Percentiles rank a stretch among this genome's conserved stretches.
phyloP scores from a whole-genome alignment of 257 asterid species.

The Anisodus tanguticus region DNA sequence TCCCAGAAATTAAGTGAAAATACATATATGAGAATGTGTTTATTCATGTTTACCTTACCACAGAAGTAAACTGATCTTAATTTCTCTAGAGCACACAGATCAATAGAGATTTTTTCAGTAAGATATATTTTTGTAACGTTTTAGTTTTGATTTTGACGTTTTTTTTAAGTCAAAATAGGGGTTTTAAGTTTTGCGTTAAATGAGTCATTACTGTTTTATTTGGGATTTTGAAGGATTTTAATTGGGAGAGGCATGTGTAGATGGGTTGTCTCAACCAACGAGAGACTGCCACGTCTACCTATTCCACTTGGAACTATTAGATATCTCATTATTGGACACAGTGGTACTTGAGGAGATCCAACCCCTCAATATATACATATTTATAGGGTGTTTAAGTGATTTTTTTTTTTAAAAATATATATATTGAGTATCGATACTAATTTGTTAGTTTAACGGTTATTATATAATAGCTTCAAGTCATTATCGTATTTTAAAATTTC shows the following conservation, averaged over 20 bases:
- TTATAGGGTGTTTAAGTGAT: no score
- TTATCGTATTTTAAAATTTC: no score
- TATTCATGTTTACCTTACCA: background rate
- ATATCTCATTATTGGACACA: no score
- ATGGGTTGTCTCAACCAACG: background rate
- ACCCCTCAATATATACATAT: no score
- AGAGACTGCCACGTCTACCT: background rate
- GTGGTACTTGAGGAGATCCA: no score
- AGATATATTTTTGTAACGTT: background rate
- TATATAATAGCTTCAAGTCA: no score
- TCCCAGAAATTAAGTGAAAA: background rate
- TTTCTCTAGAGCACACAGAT: background rate
- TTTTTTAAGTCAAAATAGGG: background rate
- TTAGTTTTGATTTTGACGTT: background rate
- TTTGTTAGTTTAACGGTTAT: no score
- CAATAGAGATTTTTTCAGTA: background rate
- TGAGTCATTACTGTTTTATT: background rate
- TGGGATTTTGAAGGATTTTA: background rate
- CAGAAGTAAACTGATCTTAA: background rate
- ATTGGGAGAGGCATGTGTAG: background rate
- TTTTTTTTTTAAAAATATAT: no score
- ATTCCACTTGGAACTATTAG: background rate
- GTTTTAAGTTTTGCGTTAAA: background rate
- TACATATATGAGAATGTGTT: background rate
- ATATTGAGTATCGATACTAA: no score